Evolutionary conservation across 441 rosid genomes (phyloP), one percentile per base, ranked within the genome.

Genomic region (Populus hybrid): DNA sequence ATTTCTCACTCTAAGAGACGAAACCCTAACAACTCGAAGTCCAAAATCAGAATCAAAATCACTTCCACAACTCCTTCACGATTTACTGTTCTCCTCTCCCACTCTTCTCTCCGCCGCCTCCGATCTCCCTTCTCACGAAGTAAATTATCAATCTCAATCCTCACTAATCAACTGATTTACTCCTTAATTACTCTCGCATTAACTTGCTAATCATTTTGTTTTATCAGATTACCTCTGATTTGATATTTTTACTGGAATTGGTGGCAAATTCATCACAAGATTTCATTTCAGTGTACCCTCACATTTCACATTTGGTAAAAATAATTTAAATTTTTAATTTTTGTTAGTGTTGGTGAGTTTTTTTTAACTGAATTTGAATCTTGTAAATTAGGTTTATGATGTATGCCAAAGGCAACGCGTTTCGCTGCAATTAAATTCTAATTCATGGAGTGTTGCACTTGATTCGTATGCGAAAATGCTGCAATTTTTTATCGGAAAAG

Each of bases 1-100:
- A 68, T 92, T 92, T 88, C 88, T 92, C 33, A 88, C 92, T 7
- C 87, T 94, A 36, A 82, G 97, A 68, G 98, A 92, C 84, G 94
- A 94, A 81, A 84, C 90, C 78, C 82, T 84, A 56, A 84, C 92
- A 63, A 45, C 20, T 45, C 84, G 77, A 69, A 88, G 90, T 50
- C 86, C 88, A 42, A 75, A 76, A 38, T 73, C 83, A 79, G 78
- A 76, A 73, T 76, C 85, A 23, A 38, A 79, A 64, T 73, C 87
- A n/a, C 42, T 85, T 68, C 72, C 83, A 64, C 78, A 74, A 63
- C 93, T 91, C 72, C 90, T 94, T 68, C 81, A 83, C 76, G 76
- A 82, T 80, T 87, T 89, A 70, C 74, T 91, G 79, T 88, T 94
- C 90, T 88, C 92, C 74, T 83, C 90, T 23, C 65, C 83, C 28